Base-by-base conservation (phyloP, 305 asterid genomes). In the Plantago coronopus region DNA sequence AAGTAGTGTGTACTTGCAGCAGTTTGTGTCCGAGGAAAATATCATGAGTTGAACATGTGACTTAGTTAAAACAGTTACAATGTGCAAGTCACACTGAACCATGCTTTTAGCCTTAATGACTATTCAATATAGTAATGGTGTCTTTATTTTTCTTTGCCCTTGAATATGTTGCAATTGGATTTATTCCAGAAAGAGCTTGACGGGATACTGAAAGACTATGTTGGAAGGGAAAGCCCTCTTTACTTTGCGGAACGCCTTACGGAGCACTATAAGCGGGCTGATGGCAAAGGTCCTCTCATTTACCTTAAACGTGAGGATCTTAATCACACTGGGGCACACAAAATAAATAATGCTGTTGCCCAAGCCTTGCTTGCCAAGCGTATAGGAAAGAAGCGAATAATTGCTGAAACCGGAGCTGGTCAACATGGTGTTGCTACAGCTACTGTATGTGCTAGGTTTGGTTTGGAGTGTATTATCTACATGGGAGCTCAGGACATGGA, bases 401-500 rank as follows among this genome's bases (percentile, higher is more conserved):
- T 93, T 63, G 97, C 95, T 48, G 99, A 89, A 76, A 93, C 97
- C 53, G 97, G 99, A 57, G 97, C 99, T 25, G 96, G 97, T 47
- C 99, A 93, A 76, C 99, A 93, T 58, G 97, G 99, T 62, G 99
- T 89, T 71, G 99, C 97, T 27, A 89, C 96, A 0, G 94, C 99
- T 57, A 85, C 99, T 14, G 97, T 89, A 31, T 93, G 97, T 77
- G 99, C 99, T 75, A 85, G 96, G 49, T 87, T 89, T 74, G 97
- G 99, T 4, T 72, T 89, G 83, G 65, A 80, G 29, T 89, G 99
- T 65, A 43, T 89, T 49, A 72, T 93, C 53, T 93, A 89, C 75
- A 93, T 89, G 97, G 99, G 97, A 64, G 97, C 94, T 65, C 95
- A 89, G 68, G 99, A 93, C 72, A 93, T 93, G 97, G 97, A 93